Conservation (phyloP, 805 yeast genomes). For the Candida qinlingensis region DNA sequence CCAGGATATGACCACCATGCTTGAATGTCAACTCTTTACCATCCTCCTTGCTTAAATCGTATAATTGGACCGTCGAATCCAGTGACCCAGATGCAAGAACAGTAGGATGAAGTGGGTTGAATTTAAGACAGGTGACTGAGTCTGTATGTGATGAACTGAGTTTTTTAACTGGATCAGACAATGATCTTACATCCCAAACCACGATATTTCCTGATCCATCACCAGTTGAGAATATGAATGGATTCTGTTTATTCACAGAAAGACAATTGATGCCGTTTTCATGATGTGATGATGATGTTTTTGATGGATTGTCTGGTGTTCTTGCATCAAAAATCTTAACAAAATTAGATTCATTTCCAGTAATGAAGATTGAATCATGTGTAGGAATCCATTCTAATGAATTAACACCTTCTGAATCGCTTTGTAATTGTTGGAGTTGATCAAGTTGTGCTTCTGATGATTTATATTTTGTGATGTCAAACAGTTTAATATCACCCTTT, state of each 20-base stretch:
- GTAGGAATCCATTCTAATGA: constrained; percentile 64
- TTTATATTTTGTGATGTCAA: constrained; percentile 53
- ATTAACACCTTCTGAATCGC: constrained; percentile 52
- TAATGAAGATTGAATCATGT: constrained; percentile 56
- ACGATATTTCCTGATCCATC: constrained; percentile 50
- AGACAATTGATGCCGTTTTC: constrained; percentile 49
- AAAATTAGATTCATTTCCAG: constrained; percentile 61
- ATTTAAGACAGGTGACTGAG: constrained; percentile 59
- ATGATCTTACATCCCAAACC: constrained; percentile 62
- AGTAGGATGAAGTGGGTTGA: constrained; percentile 58
- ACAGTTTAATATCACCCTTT: constrained; percentile 58
- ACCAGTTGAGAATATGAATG: constrained; percentile 61
- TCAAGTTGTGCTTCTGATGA: constrained; percentile 16
- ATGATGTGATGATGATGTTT: constrained; percentile 12
- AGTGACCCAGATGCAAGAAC: constrained; percentile 62
- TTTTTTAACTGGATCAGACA: constrained; percentile 28
- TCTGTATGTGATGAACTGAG: constrained; percentile 37
- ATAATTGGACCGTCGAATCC: constrained; percentile 57
- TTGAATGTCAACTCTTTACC: constrained; percentile 42
- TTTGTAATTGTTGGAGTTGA: constrained; percentile 14
- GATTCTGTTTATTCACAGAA: constrained; percentile 53
- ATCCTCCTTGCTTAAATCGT: constrained; percentile 41
- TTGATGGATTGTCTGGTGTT: constrained; percentile 10
- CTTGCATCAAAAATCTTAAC: constrained; percentile 49
- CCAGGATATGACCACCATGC: constrained; percentile 86